Evolutionary conservation across 805 yeast genomes (phyloP).

Genomic region (Candida sanyiensis): DNA sequence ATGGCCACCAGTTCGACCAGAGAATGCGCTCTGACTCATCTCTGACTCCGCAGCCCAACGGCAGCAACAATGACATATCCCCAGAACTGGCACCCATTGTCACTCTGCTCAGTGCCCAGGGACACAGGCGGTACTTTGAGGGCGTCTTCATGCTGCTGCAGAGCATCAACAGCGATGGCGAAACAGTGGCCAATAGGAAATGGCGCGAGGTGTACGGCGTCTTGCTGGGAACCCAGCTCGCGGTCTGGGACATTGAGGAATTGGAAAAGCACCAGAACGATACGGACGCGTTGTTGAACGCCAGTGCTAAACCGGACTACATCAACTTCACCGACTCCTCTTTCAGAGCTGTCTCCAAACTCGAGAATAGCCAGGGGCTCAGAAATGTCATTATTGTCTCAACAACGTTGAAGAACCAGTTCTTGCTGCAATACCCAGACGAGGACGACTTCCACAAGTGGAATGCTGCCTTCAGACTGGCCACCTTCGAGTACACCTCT

Average conservation of each 20-base stretch:
- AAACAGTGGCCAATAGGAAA: constrained; percentile 64
- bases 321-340: constrained; percentile 88
- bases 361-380: constrained; percentile 61
- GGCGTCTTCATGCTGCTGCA: constrained; percentile 71
- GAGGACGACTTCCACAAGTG: constrained; percentile 61
- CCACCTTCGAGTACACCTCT: constrained; percentile 73
- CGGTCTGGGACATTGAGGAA: constrained; percentile 82
- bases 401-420: constrained; percentile 88
- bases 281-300: constrained; percentile 43
- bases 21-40: constrained; percentile 4
- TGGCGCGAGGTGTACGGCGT: constrained; percentile 96
- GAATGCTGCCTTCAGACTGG: constrained; percentile 77
- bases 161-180: constrained; percentile 78
- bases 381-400: constrained; percentile 77
- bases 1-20: constrained; percentile 1
- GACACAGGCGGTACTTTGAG: constrained; percentile 68
- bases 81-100: constrained; percentile 59
- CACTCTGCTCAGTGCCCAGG: constrained; percentile 65
- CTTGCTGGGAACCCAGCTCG: constrained; percentile 83
- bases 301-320: constrained; percentile 75
- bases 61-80: constrained; percentile 13
- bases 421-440: constrained; percentile 70
- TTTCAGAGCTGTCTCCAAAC: constrained; percentile 60
- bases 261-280: constrained; percentile 45
- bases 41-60: neutral